Evolutionary conservation across 2,329 filamentous ascomycete species (phyloP).

Genomic region (Monosporascus sp.): DNA sequence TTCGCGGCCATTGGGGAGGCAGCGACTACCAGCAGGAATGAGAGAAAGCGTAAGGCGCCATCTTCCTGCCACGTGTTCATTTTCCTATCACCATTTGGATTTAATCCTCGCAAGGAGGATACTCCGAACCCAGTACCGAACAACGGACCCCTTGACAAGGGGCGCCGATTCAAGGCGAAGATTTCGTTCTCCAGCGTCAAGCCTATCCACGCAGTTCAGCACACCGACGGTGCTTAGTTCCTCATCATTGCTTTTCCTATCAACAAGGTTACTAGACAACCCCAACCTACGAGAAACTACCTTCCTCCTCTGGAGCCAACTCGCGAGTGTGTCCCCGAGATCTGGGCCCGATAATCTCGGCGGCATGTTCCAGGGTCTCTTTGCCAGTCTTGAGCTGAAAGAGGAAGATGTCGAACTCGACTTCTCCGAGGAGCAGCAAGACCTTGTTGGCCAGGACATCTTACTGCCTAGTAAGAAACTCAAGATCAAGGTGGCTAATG

Average conservation of each 20-base stretch:
- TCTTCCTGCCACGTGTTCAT: too few species aligned
- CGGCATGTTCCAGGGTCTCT: constrained; percentile 73
- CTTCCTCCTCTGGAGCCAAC: constrained; percentile 92
- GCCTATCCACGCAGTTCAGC: too few species aligned
- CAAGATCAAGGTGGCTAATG: constrained; percentile 57
- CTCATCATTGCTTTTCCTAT: constrained; percentile 40
- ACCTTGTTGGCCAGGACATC: constrained; percentile 34
- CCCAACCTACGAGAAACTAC: constrained; percentile 90
- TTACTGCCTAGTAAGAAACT: constrained; percentile 78
- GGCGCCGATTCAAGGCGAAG: constrained; percentile 31
- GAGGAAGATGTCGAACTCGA: constrained; percentile 81
- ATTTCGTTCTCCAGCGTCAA: too few species aligned
- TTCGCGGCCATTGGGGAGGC: neutral
- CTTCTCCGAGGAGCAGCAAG: constrained; percentile 46
- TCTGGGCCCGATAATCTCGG: constrained; percentile 68
- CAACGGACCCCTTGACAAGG: constrained; percentile 5
- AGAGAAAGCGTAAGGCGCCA: too few species aligned
- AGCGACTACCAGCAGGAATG: neutral
- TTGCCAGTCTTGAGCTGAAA: constrained; percentile 79
- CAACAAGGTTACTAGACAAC: constrained; percentile 58
- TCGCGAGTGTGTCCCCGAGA: constrained; percentile 83
- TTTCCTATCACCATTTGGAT: too few species aligned
- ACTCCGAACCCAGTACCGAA: constrained; percentile 2
- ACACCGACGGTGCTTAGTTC: constrained; percentile 30
- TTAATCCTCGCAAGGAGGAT: constrained; percentile 16